A percentile compares a stretch with the other conserved stretches of the same genome.
Evolutionary conservation across 768 basidiomycete species (phyloP).

Genomic region (Russula sp.): DNA sequence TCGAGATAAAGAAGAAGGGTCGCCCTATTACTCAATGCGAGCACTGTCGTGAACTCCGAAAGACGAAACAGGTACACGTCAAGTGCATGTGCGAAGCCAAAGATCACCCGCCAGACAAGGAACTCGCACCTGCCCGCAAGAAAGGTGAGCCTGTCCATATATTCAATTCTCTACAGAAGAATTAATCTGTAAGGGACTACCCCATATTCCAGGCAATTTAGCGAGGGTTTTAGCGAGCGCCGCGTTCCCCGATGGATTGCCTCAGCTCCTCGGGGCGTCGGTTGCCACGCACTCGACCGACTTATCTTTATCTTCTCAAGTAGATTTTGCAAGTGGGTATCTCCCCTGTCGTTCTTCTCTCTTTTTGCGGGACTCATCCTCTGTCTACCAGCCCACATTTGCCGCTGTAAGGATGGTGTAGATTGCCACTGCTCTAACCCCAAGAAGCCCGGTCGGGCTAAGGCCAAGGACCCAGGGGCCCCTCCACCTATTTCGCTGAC

Average conservation of each 20-base stretch:
- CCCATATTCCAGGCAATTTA: constrained; percentile 45
- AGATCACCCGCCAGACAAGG: constrained; percentile 23
- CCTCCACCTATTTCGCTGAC: constrained; percentile 24
- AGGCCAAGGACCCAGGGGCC: constrained; percentile 7
- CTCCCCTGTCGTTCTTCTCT: no score
- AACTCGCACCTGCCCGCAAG: constrained; percentile 37
- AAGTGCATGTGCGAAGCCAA: constrained; percentile 65
- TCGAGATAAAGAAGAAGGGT: constrained; percentile 92
- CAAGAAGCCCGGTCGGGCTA: constrained; percentile 16
- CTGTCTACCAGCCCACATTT: constrained; percentile 30
- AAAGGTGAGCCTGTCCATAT: constrained; percentile 55
- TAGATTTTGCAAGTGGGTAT: constrained; percentile 49
- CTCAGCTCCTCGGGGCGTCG: constrained; percentile 65
- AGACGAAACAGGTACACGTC: constrained; percentile 76
- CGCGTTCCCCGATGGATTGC: constrained; percentile 78
- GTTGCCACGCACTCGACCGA: constrained; percentile 48
- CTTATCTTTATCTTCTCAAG: constrained; percentile 53
- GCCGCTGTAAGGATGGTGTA: constrained; percentile 38
- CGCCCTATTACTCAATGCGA: constrained; percentile 88
- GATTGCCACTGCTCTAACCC: constrained; percentile 23
- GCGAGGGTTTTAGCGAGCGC: constrained; percentile 64
- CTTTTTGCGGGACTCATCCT: not conserved
- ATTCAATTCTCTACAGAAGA: constrained; percentile 18
- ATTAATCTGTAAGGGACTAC: constrained; percentile 34
- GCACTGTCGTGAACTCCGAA: constrained; percentile 77